Evolutionary conservation across 768 basidiomycete genomes (phyloP), one percentile per base, ranked within the genome.

Genomic region (Leccinum obscurum): DNA sequence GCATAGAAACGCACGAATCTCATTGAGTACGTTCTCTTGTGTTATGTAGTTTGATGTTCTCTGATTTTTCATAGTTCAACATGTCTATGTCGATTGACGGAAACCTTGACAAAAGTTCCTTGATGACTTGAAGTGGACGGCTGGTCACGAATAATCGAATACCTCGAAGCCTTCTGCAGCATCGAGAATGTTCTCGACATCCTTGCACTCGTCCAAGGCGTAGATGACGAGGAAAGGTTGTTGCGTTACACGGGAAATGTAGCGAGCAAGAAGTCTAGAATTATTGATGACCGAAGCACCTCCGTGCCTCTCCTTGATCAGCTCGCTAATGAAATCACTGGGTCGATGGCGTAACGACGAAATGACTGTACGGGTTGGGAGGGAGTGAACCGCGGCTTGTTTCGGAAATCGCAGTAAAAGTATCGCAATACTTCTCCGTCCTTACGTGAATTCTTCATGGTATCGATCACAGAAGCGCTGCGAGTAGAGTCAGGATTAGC

Each of bases 371-470:
- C 22, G 0, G 62, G 28, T 34, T 69, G 69, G 6, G 52, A 59
- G n/a, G 30, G 9, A 30, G 30, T 28, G 0, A 28, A 44, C 60
- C 6, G 46, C 15, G 2, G 56, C n/a, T 63, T 56, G 1, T 30
- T 56, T 26, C 61, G 64, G 20, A 69, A 71, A 50, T 69, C 62
- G 4, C 67, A 69, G 4, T 71, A 66, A 20, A 71, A 66, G n/a
- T 54, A 64, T 4, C 17, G 15, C 14, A 68, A 11, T 1, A 54
- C 6, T 8, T 64, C 57, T 10, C 34, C 59, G 13, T 58, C 58
- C 2, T 39, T 11, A 4, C 55, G 30, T 1, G 32, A 20, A 4
- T 5, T 17, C 8, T 28, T 39, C 17, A 64, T 49, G 35, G 22
- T 11, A 0, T 64, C 54, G 17, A 70, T 68, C 15, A 68, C 61